Percentiles rank a stretch among this genome's conserved stretches.
phyloP scores from a whole-genome alignment of 306 rosid genomes.

The Casuarina cunninghamiana region DNA sequence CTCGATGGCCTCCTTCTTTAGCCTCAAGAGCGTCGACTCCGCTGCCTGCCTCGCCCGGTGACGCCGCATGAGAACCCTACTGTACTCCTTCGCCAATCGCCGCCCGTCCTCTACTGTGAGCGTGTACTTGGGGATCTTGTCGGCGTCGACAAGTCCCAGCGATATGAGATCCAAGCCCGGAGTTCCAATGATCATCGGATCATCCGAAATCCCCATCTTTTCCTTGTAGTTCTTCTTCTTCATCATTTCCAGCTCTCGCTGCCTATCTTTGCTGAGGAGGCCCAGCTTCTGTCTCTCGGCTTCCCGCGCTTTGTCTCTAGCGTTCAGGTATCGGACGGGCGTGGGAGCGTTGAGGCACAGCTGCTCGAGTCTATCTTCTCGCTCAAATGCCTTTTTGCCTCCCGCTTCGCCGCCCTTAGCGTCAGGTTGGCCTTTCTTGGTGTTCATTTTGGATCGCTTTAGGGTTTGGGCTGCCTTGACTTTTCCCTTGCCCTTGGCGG shows the following conservation, averaged over 20 bases:
- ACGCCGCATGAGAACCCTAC: slow-evolving; percentile 78
- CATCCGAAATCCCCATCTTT: background rate
- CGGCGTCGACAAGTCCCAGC: slow-evolving; percentile 1
- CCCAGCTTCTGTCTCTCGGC: slow-evolving; percentile 2
- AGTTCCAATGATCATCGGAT: background rate
- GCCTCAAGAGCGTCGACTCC: slow-evolving; percentile 54
- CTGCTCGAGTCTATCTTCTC: background rate
- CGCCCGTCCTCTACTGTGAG: slow-evolving; percentile 65
- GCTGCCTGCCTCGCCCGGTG: slow-evolving; percentile 82
- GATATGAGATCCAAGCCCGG: slow-evolving; percentile 9
- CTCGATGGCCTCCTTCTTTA: slow-evolving; percentile 76
- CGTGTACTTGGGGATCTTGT: background rate
- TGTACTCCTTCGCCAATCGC: slow-evolving; percentile 87
- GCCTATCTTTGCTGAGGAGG: slow-evolving; percentile 5
- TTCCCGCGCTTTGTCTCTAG: slow-evolving; percentile 3
- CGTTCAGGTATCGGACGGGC: background rate
- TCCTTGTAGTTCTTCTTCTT: slow-evolving; percentile 3
- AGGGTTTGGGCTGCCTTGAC: slow-evolving; percentile 31
- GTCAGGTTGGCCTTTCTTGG: slow-evolving; percentile 12
- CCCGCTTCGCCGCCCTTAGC: background rate
- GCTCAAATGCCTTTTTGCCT: background rate
- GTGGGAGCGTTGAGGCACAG: slow-evolving; percentile 4
- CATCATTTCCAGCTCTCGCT: slow-evolving; percentile 3
- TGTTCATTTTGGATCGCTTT: slow-evolving; percentile 44
- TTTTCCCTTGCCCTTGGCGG: slow-evolving; percentile 56